Evolutionary conservation across 2,329 filamentous ascomycete species (phyloP), one percentile per base, ranked within the genome.

Genomic region (Fusarium sp.): DNA sequence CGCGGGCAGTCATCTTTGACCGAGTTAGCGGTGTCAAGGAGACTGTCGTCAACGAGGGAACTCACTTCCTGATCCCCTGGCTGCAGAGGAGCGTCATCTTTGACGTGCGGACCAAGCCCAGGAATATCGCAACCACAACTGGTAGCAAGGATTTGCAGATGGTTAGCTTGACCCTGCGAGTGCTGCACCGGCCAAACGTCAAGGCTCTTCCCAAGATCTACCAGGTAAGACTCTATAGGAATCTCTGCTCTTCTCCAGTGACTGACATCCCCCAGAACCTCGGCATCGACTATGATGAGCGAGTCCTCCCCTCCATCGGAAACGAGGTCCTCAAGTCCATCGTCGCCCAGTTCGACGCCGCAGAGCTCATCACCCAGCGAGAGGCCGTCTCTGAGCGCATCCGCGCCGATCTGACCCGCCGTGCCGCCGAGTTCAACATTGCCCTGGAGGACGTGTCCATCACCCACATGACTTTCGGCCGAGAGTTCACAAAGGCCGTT

Each of bases 251-350:
- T 10, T 20, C n/a, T 13, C 14, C 24, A 18, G 24, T 43, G 52
- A 18, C 77, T 79, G 52, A 79, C 61, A 54, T 61, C 27, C 77
- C 48, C 27, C 77, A 98, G 96, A 97, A 95, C 82, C 96, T 99
- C 84, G 97, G 97, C 82, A 93, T 92, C 87, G 97, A 99, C 85
- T 99, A 99, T 88, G 97, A 99, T 84, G 97, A 99, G 90, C 91
- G 97, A 84, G 97, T 99, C 68, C 93, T 99, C 79, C 97, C 97
- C 58, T 98, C 95, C 77, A 99, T 99, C 85, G 97, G 97, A 80
- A 99, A 99, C 88, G 97, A 99, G 91, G 97, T 99, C 79, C 92
- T 99, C 82, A 99, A 99, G 89, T 91, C 95, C 80, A 98, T 99
- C 79, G 97, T 99, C 67, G 97, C 97, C 74, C 97, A 98, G 84